Base-by-base conservation (phyloP, 2,329 filamentous ascomycete genomes). In the Camptophora hylomeconis region DNA sequence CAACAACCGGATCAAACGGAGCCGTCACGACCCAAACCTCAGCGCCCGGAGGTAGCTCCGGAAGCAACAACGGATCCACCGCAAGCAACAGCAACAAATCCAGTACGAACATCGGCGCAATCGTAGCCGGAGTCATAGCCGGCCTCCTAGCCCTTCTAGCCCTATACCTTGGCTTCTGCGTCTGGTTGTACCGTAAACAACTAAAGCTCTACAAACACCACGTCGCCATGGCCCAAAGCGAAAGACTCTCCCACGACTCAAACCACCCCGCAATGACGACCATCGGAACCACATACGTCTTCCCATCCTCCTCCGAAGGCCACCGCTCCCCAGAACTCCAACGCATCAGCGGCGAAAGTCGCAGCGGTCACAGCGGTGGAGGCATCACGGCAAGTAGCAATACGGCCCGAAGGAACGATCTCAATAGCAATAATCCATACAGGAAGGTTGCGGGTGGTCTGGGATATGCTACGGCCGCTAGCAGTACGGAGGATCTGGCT, bases 151-250 rank as follows among this genome's bases (percentile, higher is more conserved):
- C 70, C 26, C 42, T 78, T 31, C 65, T 73, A 34, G 74, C 80
- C 26, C 67, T 73, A 19, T 82, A 82, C 53, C 71, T 82, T 15
- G 78, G 76, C 34, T 82, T 82, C 60, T 78, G 72, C 45, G 79
- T 82, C 32, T 82, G 74, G 69, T 57, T 84, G 5, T 83, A 83
- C 58, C 66, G 76, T 16, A 73, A 74, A 26, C 77, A 80, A 49
- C 66, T 83, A 10, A 53, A 58, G 17, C 67, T 79, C 7, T 84
- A 82, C 60, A 75, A 76, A 52, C 60, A 67, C 18, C 78, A 83
- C 47, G 67, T 80, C 17, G 70, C 72, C 2, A 67, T 76, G 44
- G 60, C 68, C 2, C 75, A 80, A 45, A 62, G 67, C 3, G 68
- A 70, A 28, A 55, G 58, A 1, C 50, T 56, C n/a, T 53, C 56